These are phyloP conservation scores for Chaetomium fimeti DNA, from an alignment of 495 filamentous ascomycete genomes.

Conservation along the genomic window DNA sequence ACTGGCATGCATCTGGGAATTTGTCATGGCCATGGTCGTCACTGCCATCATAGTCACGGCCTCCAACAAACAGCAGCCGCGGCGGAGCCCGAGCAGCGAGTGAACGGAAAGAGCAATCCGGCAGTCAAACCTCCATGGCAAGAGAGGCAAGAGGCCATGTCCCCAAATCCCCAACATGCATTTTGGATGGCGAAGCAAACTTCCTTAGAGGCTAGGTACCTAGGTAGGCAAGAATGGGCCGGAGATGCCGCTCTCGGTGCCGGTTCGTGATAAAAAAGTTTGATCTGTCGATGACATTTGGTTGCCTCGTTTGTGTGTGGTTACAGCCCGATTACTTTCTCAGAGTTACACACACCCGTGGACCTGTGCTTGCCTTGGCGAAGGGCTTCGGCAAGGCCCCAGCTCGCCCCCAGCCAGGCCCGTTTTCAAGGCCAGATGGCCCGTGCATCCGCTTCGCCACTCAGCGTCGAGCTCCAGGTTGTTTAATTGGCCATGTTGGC, in stretches of 20 bases:
- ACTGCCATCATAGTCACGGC: background rate
- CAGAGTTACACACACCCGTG: background rate
- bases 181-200: slow-evolving; percentile 9
- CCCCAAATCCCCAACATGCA: background rate
- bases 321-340: background rate
- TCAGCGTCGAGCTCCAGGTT: background rate
- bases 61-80: background rate
- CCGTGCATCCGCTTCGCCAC: slow-evolving; percentile 17
- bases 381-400: background rate
- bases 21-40: slow-evolving; percentile 5
- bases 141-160: background rate
- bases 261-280: background rate
- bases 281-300: background rate
- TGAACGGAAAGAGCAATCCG: background rate
- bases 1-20: background rate
- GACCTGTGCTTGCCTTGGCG: background rate
- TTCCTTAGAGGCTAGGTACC: background rate
- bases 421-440: slow-evolving; percentile 13
- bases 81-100: background rate
- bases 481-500: slow-evolving; percentile 5
- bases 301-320: background rate
- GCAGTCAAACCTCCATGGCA: slow-evolving; percentile 6
- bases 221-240: background rate
- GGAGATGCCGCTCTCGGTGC: background rate
- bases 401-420: slow-evolving; percentile 17